These are phyloP conservation scores for Aspergillus biplanus DNA, from an alignment of 495 filamentous ascomycete species.

Conservation along the genomic window DNA sequence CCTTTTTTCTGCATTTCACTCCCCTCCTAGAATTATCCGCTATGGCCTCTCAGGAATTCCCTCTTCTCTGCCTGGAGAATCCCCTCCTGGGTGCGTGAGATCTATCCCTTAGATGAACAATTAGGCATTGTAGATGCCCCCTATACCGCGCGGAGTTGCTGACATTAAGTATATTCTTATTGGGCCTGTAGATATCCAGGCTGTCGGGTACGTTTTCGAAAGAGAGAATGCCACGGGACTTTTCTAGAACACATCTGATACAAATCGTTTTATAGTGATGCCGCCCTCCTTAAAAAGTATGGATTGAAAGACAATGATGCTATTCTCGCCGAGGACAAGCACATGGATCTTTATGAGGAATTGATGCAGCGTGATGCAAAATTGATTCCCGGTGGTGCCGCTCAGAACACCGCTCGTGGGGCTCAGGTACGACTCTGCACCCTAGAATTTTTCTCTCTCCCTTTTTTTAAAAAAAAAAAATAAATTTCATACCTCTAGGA, in stretches of 20 bases:
- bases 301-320: constrained; percentile 93
- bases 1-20: constrained; percentile 6
- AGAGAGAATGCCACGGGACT: background rate
- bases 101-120: background rate
- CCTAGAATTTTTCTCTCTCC: no score
- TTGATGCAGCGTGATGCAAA: constrained; percentile 85
- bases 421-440: constrained; percentile 62
- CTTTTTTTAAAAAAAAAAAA: no score
- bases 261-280: constrained; percentile 45
- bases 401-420: constrained; percentile 96
- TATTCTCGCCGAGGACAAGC: constrained; percentile 92
- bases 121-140: background rate
- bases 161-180: constrained; percentile 21
- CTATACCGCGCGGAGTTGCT: constrained; percentile 11
- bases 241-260: background rate
- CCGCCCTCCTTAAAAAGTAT: constrained; percentile 86
- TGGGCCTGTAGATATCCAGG: constrained; percentile 80
- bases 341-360: constrained; percentile 88
- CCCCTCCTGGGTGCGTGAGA: constrained; percentile 80
- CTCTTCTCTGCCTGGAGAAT: constrained; percentile 92
- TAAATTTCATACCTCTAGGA: background rate
- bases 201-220: constrained; percentile 60
- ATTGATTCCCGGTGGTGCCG: constrained; percentile 93
- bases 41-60: constrained; percentile 78
- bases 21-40: constrained; percentile 4